Conservation (phyloP, 495 filamentous ascomycete genomes). For the Durotheca rogersii region DNA sequence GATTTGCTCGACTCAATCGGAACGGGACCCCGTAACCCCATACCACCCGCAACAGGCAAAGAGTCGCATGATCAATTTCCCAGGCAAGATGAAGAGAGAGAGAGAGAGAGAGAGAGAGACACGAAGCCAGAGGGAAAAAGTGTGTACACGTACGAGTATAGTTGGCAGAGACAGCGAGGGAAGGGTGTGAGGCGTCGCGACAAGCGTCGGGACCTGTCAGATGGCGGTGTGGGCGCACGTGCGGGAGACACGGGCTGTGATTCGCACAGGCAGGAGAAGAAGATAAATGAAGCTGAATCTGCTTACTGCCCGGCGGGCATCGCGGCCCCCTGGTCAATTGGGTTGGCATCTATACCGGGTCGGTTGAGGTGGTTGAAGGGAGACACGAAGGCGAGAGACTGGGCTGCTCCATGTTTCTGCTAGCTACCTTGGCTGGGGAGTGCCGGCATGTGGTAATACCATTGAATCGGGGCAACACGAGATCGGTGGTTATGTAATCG, state of each 20-base stretch:
- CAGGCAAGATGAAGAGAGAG: neutral
- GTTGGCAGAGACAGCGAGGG: too few relatives aligned
- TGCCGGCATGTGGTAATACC: too few relatives aligned
- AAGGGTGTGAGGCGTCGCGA: neutral
- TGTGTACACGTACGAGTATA: conserved; percentile 12
- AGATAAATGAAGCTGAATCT: conserved; percentile 6
- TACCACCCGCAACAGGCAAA: conserved; percentile 9
- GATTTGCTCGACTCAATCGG: conserved; percentile 6
- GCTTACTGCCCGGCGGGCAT: too few relatives aligned
- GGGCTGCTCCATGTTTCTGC: too few relatives aligned
- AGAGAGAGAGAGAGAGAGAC: neutral
- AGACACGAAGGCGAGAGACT: too few relatives aligned
- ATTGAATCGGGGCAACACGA: too few relatives aligned
- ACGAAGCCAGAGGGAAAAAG: conserved; percentile 1
- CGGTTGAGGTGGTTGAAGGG: too few relatives aligned
- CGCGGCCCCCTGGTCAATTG: too few relatives aligned
- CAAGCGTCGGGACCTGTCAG: conserved; percentile 16
- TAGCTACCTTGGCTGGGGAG: too few relatives aligned
- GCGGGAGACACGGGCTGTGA: conserved; percentile 11
- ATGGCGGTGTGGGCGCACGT: conserved; percentile 27
- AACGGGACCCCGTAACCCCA: conserved; percentile 4
- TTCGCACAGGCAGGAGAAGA: conserved; percentile 18
- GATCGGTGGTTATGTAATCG: too few relatives aligned
- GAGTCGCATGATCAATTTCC: conserved; percentile 22
- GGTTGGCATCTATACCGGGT: too few relatives aligned